phyloP scores from a whole-genome alignment of 2,329 filamentous ascomycete genomes.

The Cordyceps cateniannulata region DNA sequence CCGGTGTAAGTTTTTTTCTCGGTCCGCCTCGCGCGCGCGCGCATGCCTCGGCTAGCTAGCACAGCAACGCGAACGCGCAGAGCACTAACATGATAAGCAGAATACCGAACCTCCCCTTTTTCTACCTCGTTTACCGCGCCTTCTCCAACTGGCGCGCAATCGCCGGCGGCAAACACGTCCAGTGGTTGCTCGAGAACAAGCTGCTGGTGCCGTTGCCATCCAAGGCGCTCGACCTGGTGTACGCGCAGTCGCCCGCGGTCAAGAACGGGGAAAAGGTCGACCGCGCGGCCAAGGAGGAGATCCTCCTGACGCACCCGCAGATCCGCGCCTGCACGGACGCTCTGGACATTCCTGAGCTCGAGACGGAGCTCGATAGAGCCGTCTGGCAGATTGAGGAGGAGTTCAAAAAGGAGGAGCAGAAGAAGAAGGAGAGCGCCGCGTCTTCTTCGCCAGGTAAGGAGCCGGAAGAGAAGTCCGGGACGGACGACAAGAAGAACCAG shows the following conservation, averaged over 20 bases:
- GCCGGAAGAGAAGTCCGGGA: not conserved
- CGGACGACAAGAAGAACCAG: constrained; percentile 17
- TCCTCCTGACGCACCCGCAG: constrained; percentile 44
- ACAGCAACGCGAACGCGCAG: not conserved
- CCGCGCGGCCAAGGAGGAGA: constrained; percentile 24
- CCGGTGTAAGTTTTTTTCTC: constrained; percentile 62
- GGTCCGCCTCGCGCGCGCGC: not conserved
- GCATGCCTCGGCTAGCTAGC: no score
- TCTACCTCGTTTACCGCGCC: constrained; percentile 85
- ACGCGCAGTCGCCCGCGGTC: constrained; percentile 33
- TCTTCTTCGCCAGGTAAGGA: not conserved
- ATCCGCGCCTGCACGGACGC: constrained; percentile 53
- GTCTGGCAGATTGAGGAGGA: constrained; percentile 63
- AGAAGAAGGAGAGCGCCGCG: constrained; percentile 23
- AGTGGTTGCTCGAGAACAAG: constrained; percentile 71
- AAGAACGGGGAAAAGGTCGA: constrained; percentile 9
- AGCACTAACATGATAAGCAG: constrained; percentile 35
- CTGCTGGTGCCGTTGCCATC: constrained; percentile 63
- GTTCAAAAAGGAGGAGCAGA: constrained; percentile 35
- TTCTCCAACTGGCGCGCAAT: constrained; percentile 91
- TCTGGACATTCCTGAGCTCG: constrained; percentile 62
- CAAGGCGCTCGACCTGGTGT: constrained; percentile 65
- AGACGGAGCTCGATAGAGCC: constrained; percentile 67
- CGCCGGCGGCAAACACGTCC: constrained; percentile 74
- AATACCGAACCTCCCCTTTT: constrained; percentile 91